Conservation (phyloP, 2,329 filamentous ascomycete species). For the Botrytis tulipae region DNA sequence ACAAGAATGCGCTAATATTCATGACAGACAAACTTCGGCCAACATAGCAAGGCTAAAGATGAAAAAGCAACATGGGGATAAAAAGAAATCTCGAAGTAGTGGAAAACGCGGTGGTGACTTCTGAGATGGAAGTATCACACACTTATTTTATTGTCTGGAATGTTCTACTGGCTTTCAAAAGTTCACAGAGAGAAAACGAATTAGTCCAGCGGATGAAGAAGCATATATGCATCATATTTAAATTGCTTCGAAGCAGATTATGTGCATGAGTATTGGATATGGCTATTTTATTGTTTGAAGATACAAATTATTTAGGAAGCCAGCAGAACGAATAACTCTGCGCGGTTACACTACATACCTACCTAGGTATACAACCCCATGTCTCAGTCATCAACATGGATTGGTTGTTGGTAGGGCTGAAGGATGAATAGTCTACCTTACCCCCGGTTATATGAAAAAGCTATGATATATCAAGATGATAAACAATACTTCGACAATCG, state of each 20-base stretch:
- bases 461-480: too few species aligned
- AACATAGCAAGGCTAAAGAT: slow-evolving; percentile 34
- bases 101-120: slow-evolving; percentile 11
- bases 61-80: slow-evolving; percentile 39
- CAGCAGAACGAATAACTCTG: too few species aligned
- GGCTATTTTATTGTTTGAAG: background rate
- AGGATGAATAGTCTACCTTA: too few species aligned
- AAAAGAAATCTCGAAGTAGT: slow-evolving; percentile 34
- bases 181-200: background rate
- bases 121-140: background rate
- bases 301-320: too few species aligned
- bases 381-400: too few species aligned
- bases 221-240: background rate
- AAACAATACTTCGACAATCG: too few species aligned
- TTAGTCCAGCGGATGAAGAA: background rate
- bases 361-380: too few species aligned
- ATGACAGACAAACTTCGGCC: slow-evolving; percentile 34
- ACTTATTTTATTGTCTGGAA: background rate
- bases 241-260: background rate
- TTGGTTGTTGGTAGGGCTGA: too few species aligned
- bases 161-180: background rate
- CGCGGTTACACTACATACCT: too few species aligned
- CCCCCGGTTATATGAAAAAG: too few species aligned
- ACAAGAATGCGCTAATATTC: slow-evolving; percentile 19
- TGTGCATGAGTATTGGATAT: background rate